Base-by-base conservation (phyloP, 192 early-diverging fungal species). In the Backusella tarrabulga region DNA sequence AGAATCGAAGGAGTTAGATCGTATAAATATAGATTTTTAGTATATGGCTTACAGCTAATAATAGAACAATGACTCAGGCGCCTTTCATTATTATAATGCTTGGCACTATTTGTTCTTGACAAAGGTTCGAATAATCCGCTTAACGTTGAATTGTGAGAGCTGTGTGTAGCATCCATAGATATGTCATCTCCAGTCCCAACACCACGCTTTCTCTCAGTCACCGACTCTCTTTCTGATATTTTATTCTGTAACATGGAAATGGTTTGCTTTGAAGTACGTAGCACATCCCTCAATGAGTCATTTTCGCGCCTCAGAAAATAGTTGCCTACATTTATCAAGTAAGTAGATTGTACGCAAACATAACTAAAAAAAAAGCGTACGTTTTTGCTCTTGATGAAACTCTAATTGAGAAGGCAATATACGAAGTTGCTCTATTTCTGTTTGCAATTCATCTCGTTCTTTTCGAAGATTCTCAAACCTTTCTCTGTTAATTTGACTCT, bases 251-350 rank as follows among this genome's bases (percentile, higher is more conserved):
- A 74, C 17, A 88, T 89, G 70, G 89, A 85, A 35, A 95, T 92
- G 2, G 92, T 93, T 50, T 92, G 87, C 6, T 91, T 86, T 34
- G 93, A 93, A 76, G 90, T 90, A 17, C 91, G 90, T 56, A 95
- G 79, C 17, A 88, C 63, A 35, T 79, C 82, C 29, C 81, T 77
- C 21, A 95, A 56, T 41, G 70, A 73, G 15, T 79, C 71, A 44
- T 83, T 83, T 50, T 79, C 76, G 23, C 71, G 63, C 42, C 66
- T 77, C 0, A 72, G 67, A 63, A 29, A 63, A 29, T 14, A 3
- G 9, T 63, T 63, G 12, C 56, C 56, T 63, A 63, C 4, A 11
- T 26, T 26, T 21, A 52, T 40, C 9, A 60, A 32, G 32, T 32
- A 32, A 32, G 32, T 32, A 32, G 1, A 32, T 32, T 32, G 32